Evolutionary conservation across 345 rosid species (phyloP).

Genomic region (Fremontodendron californicum): DNA sequence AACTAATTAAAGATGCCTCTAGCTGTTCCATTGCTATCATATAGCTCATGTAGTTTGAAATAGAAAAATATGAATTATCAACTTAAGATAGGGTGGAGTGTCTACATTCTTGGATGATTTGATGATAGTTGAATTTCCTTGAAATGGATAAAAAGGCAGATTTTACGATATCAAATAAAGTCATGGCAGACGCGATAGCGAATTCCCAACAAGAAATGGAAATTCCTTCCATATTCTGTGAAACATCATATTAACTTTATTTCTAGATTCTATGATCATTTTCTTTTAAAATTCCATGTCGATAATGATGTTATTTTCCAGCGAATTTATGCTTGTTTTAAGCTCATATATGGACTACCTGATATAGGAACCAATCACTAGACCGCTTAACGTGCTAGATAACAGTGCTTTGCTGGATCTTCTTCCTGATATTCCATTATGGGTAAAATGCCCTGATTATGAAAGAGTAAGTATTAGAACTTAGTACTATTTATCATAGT

Average conservation of each 20-base stretch:
- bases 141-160: background rate
- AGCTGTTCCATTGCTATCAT: background rate
- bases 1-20: background rate
- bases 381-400: slow-evolving; percentile 46
- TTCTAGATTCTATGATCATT: background rate
- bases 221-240: background rate
- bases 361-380: slow-evolving; percentile 54
- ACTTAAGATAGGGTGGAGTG: background rate
- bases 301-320: background rate
- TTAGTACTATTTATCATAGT: background rate
- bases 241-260: background rate
- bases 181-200: background rate
- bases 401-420: slow-evolving; percentile 43
- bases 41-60: background rate
- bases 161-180: background rate
- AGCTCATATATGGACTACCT: background rate
- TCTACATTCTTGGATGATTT: background rate
- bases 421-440: slow-evolving; percentile 61
- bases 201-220: background rate
- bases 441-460: slow-evolving; percentile 78
- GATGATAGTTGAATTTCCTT: background rate
- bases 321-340: slow-evolving; percentile 3
- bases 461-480: slow-evolving; percentile 45
- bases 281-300: background rate
- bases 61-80: background rate